These are phyloP conservation scores for Pythium folliculosum DNA, from an alignment of 352 stramenopile species.

Conservation along the genomic window DNA sequence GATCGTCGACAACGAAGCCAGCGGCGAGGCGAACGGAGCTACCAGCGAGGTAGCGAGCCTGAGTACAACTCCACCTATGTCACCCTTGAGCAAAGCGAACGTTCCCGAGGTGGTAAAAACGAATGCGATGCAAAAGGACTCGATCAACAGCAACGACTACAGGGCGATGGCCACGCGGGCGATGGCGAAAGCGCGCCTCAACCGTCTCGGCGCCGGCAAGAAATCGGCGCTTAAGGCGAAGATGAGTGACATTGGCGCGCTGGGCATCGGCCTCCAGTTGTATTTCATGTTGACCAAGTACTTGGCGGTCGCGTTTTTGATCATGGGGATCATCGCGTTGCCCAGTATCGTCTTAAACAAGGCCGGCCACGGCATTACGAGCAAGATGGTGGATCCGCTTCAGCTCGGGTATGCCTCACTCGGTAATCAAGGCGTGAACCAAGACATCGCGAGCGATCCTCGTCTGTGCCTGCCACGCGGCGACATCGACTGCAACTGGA, in stretches of 20 bases:
- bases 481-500: conserved; percentile 72
- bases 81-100: neutral
- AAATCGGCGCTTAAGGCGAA: conserved; percentile 64
- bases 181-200: conserved; percentile 35
- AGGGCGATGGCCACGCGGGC: conserved; percentile 59
- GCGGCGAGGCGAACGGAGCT: neutral
- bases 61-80: conserved; percentile 5
- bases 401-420: conserved; percentile 73
- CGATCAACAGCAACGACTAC: conserved; percentile 52
- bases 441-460: conserved; percentile 48
- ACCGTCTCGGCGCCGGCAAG: conserved; percentile 63
- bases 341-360: conserved; percentile 68
- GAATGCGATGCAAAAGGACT: neutral
- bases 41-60: neutral
- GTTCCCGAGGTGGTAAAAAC: neutral
- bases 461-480: conserved; percentile 48
- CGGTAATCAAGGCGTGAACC: conserved; percentile 76
- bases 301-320: conserved; percentile 56
- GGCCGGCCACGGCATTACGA: conserved; percentile 62
- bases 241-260: conserved; percentile 71
- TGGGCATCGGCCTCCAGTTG: conserved; percentile 83
- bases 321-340: conserved; percentile 69
- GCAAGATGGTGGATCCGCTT: conserved; percentile 68
- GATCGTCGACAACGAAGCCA: neutral
- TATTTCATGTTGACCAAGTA: conserved; percentile 89